phyloP scores from a whole-genome alignment of 495 filamentous ascomycete species.

The Letharia lupina region DNA sequence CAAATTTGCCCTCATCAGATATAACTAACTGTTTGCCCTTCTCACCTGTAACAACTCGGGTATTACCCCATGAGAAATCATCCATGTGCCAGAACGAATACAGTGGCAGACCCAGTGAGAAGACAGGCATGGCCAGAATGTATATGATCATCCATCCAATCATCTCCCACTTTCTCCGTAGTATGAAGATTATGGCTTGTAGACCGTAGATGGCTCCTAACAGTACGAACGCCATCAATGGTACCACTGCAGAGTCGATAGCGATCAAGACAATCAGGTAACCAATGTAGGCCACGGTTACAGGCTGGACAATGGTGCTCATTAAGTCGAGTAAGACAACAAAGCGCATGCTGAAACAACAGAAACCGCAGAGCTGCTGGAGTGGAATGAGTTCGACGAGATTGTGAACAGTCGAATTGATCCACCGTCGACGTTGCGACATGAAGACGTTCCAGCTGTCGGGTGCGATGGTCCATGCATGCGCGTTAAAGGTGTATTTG shows the following conservation, averaged over 20 bases:
- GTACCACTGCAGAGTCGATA: constrained; percentile 52
- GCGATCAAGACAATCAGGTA: constrained; percentile 77
- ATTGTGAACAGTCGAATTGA: constrained; percentile 98
- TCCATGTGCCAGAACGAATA: constrained; percentile 99
- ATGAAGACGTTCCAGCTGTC: constrained; percentile 91
- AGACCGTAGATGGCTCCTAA: constrained; percentile 93
- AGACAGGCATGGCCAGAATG: constrained; percentile 83
- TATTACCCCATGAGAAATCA: constrained; percentile 98
- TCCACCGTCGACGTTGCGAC: constrained; percentile 97
- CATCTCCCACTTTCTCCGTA: constrained; percentile 97
- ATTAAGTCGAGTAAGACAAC: constrained; percentile 92
- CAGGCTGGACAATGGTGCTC: constrained; percentile 84
- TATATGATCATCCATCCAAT: constrained; percentile 99
- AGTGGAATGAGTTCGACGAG: constrained; percentile 90
- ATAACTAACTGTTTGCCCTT: constrained; percentile 87
- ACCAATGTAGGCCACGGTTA: constrained; percentile 80
- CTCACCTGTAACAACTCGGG: constrained; percentile 93
- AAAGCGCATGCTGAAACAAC: constrained; percentile 99
- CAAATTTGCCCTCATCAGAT: constrained; percentile 96
- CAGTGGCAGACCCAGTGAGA: constrained; percentile 80
- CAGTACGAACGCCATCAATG: constrained; percentile 77
- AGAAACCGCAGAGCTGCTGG: constrained; percentile 94
- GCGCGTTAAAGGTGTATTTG: constrained; percentile 86
- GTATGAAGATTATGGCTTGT: constrained; percentile 93
- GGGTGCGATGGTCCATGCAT: constrained; percentile 93